phyloP scores from a whole-genome alignment of 2,329 filamentous ascomycete species.

The Colletotrichum gigasporum region DNA sequence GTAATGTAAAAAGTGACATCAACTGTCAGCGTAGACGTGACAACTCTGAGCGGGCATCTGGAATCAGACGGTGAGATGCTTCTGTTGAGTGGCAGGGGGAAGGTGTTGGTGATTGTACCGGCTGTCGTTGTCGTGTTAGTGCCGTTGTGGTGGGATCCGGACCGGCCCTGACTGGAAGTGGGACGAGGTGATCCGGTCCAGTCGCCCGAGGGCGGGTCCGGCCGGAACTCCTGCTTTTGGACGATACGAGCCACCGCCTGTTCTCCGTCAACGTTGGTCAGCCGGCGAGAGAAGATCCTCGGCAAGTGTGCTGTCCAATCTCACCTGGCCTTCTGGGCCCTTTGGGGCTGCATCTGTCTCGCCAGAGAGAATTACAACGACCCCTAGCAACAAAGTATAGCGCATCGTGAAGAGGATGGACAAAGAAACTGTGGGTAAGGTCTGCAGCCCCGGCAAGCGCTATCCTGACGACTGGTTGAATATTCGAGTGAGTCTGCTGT shows the following conservation, averaged over 20 bases:
- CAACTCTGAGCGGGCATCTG: conserved; percentile 28
- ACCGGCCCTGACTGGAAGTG: not conserved
- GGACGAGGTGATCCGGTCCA: not conserved
- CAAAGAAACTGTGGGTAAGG: not conserved
- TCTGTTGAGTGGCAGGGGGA: not conserved
- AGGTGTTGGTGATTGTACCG: conserved; percentile 1
- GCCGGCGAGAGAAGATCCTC: not conserved
- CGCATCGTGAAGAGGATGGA: conserved; percentile 8
- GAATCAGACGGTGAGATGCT: not conserved
- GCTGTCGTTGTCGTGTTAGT: conserved; percentile 23
- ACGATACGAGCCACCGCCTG: conserved; percentile 12
- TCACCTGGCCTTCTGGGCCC: not conserved
- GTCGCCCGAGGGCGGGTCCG: not conserved
- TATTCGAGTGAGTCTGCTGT: too few relatives aligned
- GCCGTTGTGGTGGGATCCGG: conserved; percentile 11
- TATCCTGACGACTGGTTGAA: too few relatives aligned
- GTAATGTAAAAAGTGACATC: conserved; percentile 45
- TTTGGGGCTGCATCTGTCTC: conserved; percentile 2
- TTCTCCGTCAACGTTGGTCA: not conserved
- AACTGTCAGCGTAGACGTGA: conserved; percentile 42
- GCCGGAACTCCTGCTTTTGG: not conserved
- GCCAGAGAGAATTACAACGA: not conserved
- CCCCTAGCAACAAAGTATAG: not conserved
- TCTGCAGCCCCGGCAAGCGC: too few relatives aligned
- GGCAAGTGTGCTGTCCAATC: not conserved